Percentiles rank a stretch among this genome's conserved stretches.
phyloP scores from a whole-genome alignment of 2,329 filamentous ascomycete species.

The Ophiocordyceps camponoti-rufipedis region DNA sequence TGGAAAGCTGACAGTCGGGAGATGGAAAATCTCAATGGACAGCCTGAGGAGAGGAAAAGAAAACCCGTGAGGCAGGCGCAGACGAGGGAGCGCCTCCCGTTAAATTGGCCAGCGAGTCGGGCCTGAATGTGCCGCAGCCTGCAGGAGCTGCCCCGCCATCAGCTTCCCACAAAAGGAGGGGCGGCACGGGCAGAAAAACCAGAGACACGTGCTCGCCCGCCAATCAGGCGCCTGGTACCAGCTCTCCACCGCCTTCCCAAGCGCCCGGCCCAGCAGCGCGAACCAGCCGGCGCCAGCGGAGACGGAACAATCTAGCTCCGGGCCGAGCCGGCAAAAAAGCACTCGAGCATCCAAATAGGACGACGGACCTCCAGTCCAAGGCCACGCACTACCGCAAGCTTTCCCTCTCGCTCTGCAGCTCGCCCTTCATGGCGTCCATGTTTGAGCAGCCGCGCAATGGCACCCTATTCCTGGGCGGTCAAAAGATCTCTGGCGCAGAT shows the following conservation, averaged over 20 bases:
- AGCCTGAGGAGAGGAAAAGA: not conserved
- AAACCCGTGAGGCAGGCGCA: not conserved
- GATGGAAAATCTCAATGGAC: not conserved
- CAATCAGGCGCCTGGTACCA: slow-evolving; percentile 3
- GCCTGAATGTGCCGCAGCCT: slow-evolving; percentile 1
- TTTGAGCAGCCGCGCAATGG: slow-evolving; percentile 93
- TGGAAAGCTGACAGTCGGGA: too few species aligned
- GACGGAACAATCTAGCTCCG: slow-evolving; percentile 8
- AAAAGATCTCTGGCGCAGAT: slow-evolving; percentile 93
- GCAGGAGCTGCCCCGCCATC: slow-evolving; percentile 5
- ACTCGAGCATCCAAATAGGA: slow-evolving; percentile 7
- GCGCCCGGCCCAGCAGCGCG: not conserved
- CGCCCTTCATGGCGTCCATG: slow-evolving; percentile 64
- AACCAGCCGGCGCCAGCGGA: slow-evolving; percentile 4
- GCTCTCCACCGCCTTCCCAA: not conserved
- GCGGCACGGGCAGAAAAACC: slow-evolving; percentile 3
- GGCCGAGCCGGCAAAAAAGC: slow-evolving; percentile 11
- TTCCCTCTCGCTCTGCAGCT: slow-evolving; percentile 7
- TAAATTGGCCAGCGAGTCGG: not conserved
- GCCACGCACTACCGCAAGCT: not conserved
- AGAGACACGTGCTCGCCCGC: slow-evolving; percentile 1
- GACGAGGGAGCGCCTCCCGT: slow-evolving; percentile 2
- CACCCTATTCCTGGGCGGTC: slow-evolving; percentile 88
- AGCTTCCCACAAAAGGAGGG: slow-evolving; percentile 4
- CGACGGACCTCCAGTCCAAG: not conserved